phyloP scores from a whole-genome alignment of 2,329 filamentous ascomycete genomes.

The Penicillium thymicola region DNA sequence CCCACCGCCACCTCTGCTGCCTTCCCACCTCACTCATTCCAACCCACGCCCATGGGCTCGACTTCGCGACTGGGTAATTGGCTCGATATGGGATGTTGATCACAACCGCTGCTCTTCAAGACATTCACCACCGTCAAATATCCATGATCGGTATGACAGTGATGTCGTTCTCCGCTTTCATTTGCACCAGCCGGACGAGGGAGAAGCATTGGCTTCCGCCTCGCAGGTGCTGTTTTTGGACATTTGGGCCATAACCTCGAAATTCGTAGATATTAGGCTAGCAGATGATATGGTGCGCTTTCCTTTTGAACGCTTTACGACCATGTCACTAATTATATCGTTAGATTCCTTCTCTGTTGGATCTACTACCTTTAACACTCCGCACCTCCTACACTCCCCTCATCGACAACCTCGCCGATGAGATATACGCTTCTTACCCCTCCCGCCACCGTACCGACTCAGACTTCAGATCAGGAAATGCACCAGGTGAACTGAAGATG shows the following conservation, averaged over 20 bases:
- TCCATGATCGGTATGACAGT: conserved; percentile 61
- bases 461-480: conserved; percentile 27
- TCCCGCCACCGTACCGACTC: conserved; percentile 36
- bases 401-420: conserved; percentile 74
- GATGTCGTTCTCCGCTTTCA: conserved; percentile 91
- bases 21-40: conserved; percentile 29
- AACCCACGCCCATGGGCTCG: conserved; percentile 36
- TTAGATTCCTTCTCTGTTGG: conserved; percentile 68
- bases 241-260: conserved; percentile 78
- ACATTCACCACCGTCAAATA: conserved; percentile 35
- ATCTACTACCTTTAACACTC: conserved; percentile 71
- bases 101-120: conserved; percentile 23
- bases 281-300: conserved; percentile 66
- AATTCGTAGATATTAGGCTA: conserved; percentile 82
- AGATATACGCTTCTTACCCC: conserved; percentile 74
- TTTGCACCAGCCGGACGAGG: conserved; percentile 66
- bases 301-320: neutral
- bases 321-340: neutral
- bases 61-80: conserved; percentile 43
- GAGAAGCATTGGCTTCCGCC: conserved; percentile 68
- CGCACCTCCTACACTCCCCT: conserved; percentile 69
- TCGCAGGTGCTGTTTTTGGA: conserved; percentile 76
- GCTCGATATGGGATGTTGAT: conserved; percentile 42
- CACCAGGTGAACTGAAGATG: conserved; percentile 32
- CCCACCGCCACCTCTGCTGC: conserved; percentile 31